Evolutionary conservation across 768 basidiomycete genomes (phyloP).

Genomic region (Strobilomyces dryophilus): DNA sequence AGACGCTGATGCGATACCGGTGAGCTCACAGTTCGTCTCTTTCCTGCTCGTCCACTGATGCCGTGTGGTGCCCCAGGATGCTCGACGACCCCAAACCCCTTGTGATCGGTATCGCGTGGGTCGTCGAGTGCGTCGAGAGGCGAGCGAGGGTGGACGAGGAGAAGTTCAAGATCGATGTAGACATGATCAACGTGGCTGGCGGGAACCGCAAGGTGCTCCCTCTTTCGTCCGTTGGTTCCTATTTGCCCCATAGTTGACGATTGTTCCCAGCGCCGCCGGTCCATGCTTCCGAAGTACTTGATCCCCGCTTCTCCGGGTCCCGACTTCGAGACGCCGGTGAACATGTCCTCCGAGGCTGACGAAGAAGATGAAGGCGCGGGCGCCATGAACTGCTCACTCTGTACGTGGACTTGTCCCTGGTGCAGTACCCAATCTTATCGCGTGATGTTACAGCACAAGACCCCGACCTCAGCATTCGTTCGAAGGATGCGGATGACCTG

Average conservation of each 20-base stretch:
- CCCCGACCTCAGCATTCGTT: constrained; percentile 20
- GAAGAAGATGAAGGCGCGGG: constrained; percentile 32
- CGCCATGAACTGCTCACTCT: constrained; percentile 13
- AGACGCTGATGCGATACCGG: constrained; percentile 72
- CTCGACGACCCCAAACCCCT: constrained; percentile 64
- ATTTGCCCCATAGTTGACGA: background rate
- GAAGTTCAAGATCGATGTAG: constrained; percentile 62
- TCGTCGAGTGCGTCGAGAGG: constrained; percentile 80
- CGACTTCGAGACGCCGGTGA: constrained; percentile 1
- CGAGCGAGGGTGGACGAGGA: constrained; percentile 59
- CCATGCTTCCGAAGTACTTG: constrained; percentile 65
- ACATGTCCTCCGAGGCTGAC: constrained; percentile 26
- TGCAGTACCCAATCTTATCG: constrained; percentile 8
- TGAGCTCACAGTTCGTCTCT: constrained; percentile 26
- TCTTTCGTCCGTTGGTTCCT: background rate
- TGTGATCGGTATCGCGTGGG: constrained; percentile 86
- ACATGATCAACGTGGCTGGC: constrained; percentile 52
- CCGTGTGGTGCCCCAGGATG: constrained; percentile 39
- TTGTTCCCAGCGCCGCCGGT: constrained; percentile 59
- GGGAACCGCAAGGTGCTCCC: constrained; percentile 56
- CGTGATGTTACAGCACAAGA: constrained; percentile 17
- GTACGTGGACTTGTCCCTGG: constrained; percentile 14
- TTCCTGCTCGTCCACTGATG: background rate
- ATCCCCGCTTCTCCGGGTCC: constrained; percentile 28
- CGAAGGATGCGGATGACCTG: constrained; percentile 51